phyloP scores from a whole-genome alignment of 192 early-diverging fungal species.

The Mortierella alpina region DNA sequence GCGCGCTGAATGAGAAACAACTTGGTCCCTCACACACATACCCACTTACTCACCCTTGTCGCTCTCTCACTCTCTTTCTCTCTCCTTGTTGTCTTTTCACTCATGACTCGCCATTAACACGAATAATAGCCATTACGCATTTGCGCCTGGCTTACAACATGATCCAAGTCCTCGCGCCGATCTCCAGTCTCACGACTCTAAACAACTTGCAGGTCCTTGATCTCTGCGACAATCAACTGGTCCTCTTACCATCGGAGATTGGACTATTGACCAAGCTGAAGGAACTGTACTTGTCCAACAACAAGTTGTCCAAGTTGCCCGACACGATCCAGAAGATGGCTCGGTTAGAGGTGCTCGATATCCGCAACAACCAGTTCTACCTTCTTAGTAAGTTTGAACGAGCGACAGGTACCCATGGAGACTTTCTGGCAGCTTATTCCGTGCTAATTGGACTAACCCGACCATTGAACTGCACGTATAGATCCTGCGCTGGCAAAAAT shows the following conservation, averaged over 20 bases:
- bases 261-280: conserved; percentile 40
- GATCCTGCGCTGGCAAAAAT: conserved; percentile 34
- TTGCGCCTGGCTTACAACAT: conserved; percentile 42
- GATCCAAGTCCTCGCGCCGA: conserved; percentile 27
- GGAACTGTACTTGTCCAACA: conserved; percentile 48
- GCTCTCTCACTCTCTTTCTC: neutral
- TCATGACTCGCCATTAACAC: neutral
- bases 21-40: neutral
- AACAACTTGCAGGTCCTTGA: conserved; percentile 48
- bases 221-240: conserved; percentile 53
- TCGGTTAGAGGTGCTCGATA: conserved; percentile 51
- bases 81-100: neutral
- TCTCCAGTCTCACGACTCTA: conserved; percentile 26
- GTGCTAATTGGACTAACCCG: neutral
- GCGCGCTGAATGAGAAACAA: neutral
- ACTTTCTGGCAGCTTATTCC: neutral
- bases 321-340: conserved; percentile 47
- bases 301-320: conserved; percentile 47
- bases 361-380: conserved; percentile 47
- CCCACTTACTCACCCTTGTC: neutral
- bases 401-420: neutral
- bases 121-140: conserved; percentile 39
- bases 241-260: conserved; percentile 47
- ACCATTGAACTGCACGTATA: neutral
- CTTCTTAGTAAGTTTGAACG: conserved; percentile 35